Evolutionary conservation across 2,329 filamentous ascomycete species (phyloP).

Genomic region (Mycogone perniciosa): DNA sequence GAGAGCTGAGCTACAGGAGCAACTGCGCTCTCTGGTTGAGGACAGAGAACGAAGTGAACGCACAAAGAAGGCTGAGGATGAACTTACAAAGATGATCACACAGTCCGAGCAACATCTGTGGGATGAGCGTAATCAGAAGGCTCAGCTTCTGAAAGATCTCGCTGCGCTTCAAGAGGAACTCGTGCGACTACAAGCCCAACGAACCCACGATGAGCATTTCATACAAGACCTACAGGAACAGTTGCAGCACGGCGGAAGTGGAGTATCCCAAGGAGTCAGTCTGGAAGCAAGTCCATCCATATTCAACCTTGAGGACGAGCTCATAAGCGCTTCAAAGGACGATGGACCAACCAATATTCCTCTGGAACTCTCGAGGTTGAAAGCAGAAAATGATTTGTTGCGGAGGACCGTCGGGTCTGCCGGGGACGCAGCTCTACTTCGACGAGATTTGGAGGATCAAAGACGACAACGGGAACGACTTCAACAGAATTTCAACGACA

Average conservation of each 20-base stretch:
- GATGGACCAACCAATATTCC: constrained; percentile 35
- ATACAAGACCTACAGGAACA: constrained; percentile 57
- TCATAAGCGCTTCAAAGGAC: constrained; percentile 42
- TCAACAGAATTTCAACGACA: constrained; percentile 49
- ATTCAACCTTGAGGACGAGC: constrained; percentile 54
- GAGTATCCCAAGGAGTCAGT: constrained; percentile 16
- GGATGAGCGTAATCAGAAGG: constrained; percentile 40
- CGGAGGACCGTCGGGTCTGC: constrained; percentile 48
- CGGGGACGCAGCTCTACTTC: constrained; percentile 48
- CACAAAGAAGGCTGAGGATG: constrained; percentile 32
- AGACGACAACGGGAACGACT: constrained; percentile 44
- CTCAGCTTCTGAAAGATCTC: constrained; percentile 40
- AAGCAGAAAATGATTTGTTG: constrained; percentile 55
- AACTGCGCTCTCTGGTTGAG: constrained; percentile 33
- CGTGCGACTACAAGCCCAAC: constrained; percentile 40
- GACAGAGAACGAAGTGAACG: constrained; percentile 29
- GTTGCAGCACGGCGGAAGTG: constrained; percentile 33
- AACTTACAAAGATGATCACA: constrained; percentile 35
- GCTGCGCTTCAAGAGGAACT: constrained; percentile 42
- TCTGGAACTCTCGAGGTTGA: constrained; percentile 51
- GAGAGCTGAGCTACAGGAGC: constrained; percentile 46
- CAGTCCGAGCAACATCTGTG: constrained; percentile 37
- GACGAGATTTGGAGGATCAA: constrained; percentile 50
- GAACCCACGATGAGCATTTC: constrained; percentile 45
- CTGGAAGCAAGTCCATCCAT: constrained; percentile 15